Evolutionary conservation across 257 asterid genomes (phyloP), one percentile per base, ranked within the genome.

Genomic region (Capsicum baccatum): DNA sequence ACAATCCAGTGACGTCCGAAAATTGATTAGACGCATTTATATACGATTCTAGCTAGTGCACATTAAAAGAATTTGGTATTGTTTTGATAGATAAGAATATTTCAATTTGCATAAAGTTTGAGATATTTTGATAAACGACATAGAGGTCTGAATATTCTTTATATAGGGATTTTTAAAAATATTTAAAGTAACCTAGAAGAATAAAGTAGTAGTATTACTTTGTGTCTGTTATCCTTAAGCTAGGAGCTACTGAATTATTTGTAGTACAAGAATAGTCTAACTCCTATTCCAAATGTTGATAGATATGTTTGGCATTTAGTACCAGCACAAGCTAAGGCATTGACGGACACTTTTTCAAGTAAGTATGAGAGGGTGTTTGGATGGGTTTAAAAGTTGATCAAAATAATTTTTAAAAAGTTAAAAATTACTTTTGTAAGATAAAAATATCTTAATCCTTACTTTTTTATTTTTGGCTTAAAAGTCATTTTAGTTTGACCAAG

Each of bases 111-210:
- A 47, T 47, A 48, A 48, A 48, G 80, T 73, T n/a, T 19, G 42
- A 73, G 60, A 73, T 73, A 73, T 73, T 73, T 73, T 48, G 35
- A 48, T 19, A 73, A 73, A 73, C 42, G 39, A 73, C 42, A 73
- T 26, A 19, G 12, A 19, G 17, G 12, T 48, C 35, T 48, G 80
- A 48, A 73, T 73, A 48, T 73, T 73, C 80, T 6, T 73, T 48
- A 48, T 19, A 73, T 47, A 48, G n/a, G 80, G 59, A 73, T 48
- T 3, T 39, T 47, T 9, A 6, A 10, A 48, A 2, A 44, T 17
- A 8, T 42, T 50, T 11, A 10, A 44, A n/a, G 16, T 47, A 73
- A 62, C 33, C 15, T 62, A 10, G 6, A 4, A 19, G 60, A 73
- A 73, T 73, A 73, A 48, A 73, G 80, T 6, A 73, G 52, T 63